phyloP scores from a whole-genome alignment of 2,329 filamentous ascomycete species.

The Fonsecaea multimorphosa region DNA sequence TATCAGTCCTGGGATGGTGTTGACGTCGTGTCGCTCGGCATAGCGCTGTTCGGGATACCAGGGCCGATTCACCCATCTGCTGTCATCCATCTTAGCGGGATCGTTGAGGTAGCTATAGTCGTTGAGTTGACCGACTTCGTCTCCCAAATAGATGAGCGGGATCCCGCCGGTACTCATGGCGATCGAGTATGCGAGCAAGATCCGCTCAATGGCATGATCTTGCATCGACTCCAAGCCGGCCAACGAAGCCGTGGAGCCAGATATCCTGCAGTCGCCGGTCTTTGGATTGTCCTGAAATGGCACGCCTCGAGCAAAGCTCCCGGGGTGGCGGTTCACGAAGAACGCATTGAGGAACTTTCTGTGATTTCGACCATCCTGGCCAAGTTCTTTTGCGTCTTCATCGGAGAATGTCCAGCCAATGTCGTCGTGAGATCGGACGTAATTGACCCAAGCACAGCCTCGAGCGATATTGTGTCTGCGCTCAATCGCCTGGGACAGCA shows the following conservation, averaged over 20 bases:
- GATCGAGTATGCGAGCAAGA: conserved; percentile 36
- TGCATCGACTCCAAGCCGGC: conserved; percentile 37
- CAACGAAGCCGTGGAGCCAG: conserved; percentile 37
- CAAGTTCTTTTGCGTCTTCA: conserved; percentile 36
- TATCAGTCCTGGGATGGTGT: conserved; percentile 34
- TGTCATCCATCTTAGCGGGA: conserved; percentile 37
- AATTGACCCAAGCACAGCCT: conserved; percentile 39
- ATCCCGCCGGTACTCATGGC: conserved; percentile 39
- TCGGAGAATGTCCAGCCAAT: conserved; percentile 40
- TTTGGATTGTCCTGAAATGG: conserved; percentile 38
- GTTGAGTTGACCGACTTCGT: conserved; percentile 39
- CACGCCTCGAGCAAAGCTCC: conserved; percentile 37
- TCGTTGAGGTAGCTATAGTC: conserved; percentile 39
- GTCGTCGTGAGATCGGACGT: conserved; percentile 38
- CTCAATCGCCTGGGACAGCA: conserved; percentile 39
- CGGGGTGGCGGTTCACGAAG: conserved; percentile 38
- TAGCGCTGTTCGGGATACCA: conserved; percentile 35
- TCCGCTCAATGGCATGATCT: conserved; percentile 37
- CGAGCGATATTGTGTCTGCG: conserved; percentile 37
- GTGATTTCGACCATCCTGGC: conserved; percentile 35
- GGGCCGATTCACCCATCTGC: conserved; percentile 38
- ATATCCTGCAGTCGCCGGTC: conserved; percentile 39
- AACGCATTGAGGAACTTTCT: conserved; percentile 39
- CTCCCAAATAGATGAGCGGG: conserved; percentile 38
- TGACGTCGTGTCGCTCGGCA: conserved; percentile 31